Evolutionary conservation across 139 green algal genomes (phyloP).

Genomic region (Coccomyxa sp.): DNA sequence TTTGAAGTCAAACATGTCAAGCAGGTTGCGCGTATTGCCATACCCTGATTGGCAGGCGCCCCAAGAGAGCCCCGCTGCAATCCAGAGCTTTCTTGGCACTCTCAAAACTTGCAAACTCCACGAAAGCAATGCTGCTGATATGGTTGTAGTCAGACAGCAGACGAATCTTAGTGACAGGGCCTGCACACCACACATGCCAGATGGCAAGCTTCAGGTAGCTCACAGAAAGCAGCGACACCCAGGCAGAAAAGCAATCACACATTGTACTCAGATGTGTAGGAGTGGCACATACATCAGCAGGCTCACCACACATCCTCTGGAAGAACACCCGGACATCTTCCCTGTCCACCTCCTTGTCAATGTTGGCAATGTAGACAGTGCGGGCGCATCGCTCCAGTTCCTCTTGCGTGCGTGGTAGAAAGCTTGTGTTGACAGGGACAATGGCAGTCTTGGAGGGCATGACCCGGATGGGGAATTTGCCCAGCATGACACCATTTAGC

Average conservation of each 20-base stretch:
- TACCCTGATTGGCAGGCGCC: conserved; percentile 22
- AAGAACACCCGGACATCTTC: conserved; percentile 83
- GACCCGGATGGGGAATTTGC: conserved; percentile 73
- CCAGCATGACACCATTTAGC: conserved; percentile 63
- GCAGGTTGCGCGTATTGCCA: not conserved
- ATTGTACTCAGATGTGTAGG: not conserved
- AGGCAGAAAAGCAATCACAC: not conserved
- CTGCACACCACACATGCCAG: conserved; percentile 27
- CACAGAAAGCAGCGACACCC: not conserved
- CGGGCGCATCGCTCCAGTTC: conserved; percentile 66
- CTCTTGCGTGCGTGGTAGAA: conserved; percentile 44
- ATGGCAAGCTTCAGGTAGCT: not conserved
- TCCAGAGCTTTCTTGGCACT: conserved; percentile 80
- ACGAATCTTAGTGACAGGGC: conserved; percentile 72
- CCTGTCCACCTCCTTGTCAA: conserved; percentile 79
- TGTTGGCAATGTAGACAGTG: conserved; percentile 95
- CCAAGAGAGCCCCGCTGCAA: conserved; percentile 86
- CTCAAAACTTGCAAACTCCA: conserved; percentile 86
- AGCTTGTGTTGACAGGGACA: conserved; percentile 87
- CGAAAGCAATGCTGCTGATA: conserved; percentile 90
- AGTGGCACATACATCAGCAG: not conserved
- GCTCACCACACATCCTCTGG: conserved; percentile 79
- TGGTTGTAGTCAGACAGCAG: conserved; percentile 88
- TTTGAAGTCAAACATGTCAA: not conserved
- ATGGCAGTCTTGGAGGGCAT: conserved; percentile 90